Base-by-base conservation (phyloP, 2,329 filamentous ascomycete species). In the Orbilia oligospora region DNA sequence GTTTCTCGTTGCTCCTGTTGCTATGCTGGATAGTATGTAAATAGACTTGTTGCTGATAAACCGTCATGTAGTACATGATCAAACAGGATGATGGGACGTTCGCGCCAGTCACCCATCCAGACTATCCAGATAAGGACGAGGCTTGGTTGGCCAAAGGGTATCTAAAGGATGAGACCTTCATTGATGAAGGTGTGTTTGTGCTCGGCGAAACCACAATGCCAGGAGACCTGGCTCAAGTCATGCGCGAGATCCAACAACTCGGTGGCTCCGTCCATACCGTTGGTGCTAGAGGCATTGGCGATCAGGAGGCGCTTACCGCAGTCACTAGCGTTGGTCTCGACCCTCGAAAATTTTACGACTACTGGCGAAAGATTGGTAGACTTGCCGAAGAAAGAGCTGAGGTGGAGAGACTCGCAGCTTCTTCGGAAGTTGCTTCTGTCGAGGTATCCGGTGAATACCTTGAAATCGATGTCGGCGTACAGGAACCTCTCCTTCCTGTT, bases 91-190 rank as follows among this genome's bases (percentile, higher is more conserved):
- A 77, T 18, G 73, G 73, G 9, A 18, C 48, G 5, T 71, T 71
- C 20, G 53, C 55, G 2, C 51, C 30, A 5, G 73, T 71, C 36
- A 30, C 66, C 1, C 67, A 77, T 38, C 61, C 67, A 8, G 73
- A 77, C 4, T 49, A 36, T 41, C 61, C 73, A 3, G 61, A 55
- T 30, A 38, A 18, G 14, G 51, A 44, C n/a, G 38, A 33, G 10
- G 20, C 48, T 12, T 77, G 48, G 24, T 20, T 71, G 30, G 67
- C 67, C 27, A 44, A 51, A 27, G 27, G 58, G 2, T 77, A 61
- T 24, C 67, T 77, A 4, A 77, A 77, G 24, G 73, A 77, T 22
- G 49, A 53, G 5, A 71, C 73, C 10, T 77, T 77, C 16, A 9
- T 71, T 24, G 61, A 77, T 16, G 16, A 65, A 3, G 73, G 73